A percentile compares a stretch with the other conserved stretches of the same genome.
These are phyloP conservation scores for Haematococcus lacustris DNA, from an alignment of 139 green algal genomes.

Conservation along the genomic window DNA sequence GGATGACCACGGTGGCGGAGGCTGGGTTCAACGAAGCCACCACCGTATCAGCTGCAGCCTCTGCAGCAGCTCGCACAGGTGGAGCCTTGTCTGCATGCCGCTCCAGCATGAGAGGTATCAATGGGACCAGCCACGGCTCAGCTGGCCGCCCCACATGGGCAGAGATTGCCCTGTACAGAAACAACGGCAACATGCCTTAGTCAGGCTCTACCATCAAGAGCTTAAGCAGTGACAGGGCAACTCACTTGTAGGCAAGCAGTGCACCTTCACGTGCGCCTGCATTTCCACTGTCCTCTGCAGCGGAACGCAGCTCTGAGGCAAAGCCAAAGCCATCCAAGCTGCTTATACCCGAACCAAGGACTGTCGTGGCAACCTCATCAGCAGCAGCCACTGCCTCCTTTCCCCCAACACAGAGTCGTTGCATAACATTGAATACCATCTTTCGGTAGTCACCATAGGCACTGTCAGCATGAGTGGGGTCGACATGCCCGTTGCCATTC, in stretches of 20 bases:
- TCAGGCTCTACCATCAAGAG: too few species aligned
- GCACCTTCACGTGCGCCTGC: conserved; percentile 1
- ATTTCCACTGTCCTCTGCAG: neutral
- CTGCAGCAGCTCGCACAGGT: conserved; percentile 42
- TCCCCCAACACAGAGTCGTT: neutral
- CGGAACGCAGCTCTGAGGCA: neutral
- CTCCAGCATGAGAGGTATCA: conserved; percentile 55
- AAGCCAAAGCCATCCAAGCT: conserved; percentile 12
- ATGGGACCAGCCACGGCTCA: conserved; percentile 63
- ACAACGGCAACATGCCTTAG: too few species aligned
- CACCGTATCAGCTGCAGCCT: conserved; percentile 27
- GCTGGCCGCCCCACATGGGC: conserved; percentile 21
- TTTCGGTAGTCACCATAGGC: neutral
- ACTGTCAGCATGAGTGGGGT: too few species aligned
- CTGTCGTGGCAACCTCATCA: conserved; percentile 5
- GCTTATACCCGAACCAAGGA: conserved; percentile 5
- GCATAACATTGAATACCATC: conserved; percentile 3
- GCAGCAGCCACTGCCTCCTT: neutral
- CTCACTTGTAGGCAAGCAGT: conserved; percentile 10
- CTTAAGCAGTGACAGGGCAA: too few species aligned
- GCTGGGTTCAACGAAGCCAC: conserved; percentile 11
- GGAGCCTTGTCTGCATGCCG: conserved; percentile 63
- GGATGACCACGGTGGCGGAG: conserved; percentile 17
- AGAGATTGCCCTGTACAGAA: conserved; percentile 25
- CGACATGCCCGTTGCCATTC: too few species aligned